Percentiles rank a stretch among this genome's conserved stretches.
These are phyloP conservation scores for Dendrostoma leiphaemia DNA, from an alignment of 2,329 filamentous ascomycete genomes.

Conservation along the genomic window DNA sequence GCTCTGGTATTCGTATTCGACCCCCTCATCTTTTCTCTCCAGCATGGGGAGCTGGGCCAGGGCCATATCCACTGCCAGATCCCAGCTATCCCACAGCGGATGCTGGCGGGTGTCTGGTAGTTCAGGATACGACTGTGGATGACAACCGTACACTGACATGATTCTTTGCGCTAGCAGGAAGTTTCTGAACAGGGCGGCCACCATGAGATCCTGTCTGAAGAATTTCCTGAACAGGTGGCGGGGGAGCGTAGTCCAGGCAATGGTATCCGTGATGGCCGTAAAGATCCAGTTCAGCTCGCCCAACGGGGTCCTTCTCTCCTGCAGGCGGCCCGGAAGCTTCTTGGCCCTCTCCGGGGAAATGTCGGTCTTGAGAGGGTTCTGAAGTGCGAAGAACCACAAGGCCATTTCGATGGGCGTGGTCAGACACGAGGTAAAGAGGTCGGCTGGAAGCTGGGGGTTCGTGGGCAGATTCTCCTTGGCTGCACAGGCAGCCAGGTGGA, in stretches of 20 bases:
- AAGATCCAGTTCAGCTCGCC: slow-evolving; percentile 99
- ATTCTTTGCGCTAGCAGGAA: slow-evolving; percentile 92
- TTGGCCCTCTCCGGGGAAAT: slow-evolving; percentile 80
- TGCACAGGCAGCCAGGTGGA: slow-evolving; percentile 88
- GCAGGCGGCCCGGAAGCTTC: slow-evolving; percentile 85
- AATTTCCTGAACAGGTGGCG: slow-evolving; percentile 93
- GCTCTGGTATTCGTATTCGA: slow-evolving; percentile 88
- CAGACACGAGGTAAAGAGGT: slow-evolving; percentile 92
- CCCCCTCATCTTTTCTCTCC: slow-evolving; percentile 73
- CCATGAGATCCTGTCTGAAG: slow-evolving; percentile 96
- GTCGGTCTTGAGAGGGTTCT: slow-evolving; percentile 72
- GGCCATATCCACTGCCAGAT: slow-evolving; percentile 93
- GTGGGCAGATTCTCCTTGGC: slow-evolving; percentile 92
- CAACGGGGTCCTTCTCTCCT: slow-evolving; percentile 88
- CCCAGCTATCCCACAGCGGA: slow-evolving; percentile 96
- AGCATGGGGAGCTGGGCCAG: slow-evolving; percentile 84
- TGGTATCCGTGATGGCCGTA: slow-evolving; percentile 97
- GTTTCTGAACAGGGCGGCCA: slow-evolving; percentile 95
- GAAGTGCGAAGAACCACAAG: slow-evolving; percentile 90
- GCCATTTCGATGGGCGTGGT: slow-evolving; percentile 98
- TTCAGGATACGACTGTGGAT: slow-evolving; percentile 85
- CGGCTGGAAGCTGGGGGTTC: slow-evolving; percentile 87
- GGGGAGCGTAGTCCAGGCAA: slow-evolving; percentile 94
- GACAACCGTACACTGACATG: slow-evolving; percentile 95
- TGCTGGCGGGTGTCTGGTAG: slow-evolving; percentile 96